These are phyloP conservation scores for Paecilomyces variotii DNA, from an alignment of 2,329 filamentous ascomycete species.

Conservation along the genomic window DNA sequence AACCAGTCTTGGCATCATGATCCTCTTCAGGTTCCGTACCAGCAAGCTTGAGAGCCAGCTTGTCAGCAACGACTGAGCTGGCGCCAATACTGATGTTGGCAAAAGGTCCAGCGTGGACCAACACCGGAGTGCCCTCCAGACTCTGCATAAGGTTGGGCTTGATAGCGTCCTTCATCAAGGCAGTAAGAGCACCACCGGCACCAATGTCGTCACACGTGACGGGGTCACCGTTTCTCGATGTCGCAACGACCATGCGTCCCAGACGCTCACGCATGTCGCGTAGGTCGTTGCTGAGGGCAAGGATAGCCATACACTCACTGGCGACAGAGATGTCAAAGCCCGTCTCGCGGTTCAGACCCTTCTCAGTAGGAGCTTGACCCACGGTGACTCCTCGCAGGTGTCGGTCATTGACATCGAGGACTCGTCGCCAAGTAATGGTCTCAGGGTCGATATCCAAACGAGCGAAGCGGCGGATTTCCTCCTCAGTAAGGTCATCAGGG, in stretches of 20 bases:
- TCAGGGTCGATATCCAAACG: constrained; percentile 91
- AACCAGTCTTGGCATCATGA: constrained; percentile 72
- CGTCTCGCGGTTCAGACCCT: constrained; percentile 77
- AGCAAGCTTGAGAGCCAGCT: constrained; percentile 88
- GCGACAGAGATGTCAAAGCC: constrained; percentile 98
- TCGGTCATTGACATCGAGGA: constrained; percentile 94
- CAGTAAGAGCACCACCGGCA: constrained; percentile 82
- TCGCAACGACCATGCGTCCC: constrained; percentile 91
- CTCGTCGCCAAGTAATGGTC: constrained; percentile 94
- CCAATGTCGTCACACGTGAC: constrained; percentile 96
- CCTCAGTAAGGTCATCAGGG: constrained; percentile 79
- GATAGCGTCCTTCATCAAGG: constrained; percentile 95
- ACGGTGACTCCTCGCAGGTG: constrained; percentile 85
- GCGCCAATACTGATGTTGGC: constrained; percentile 98
- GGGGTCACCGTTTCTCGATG: constrained; percentile 74
- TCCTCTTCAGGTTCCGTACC: constrained; percentile 91
- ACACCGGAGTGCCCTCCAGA: constrained; percentile 90
- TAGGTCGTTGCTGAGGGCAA: constrained; percentile 83
- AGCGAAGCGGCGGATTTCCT: constrained; percentile 84
- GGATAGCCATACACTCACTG: constrained; percentile 96
- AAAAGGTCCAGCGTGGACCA: constrained; percentile 95
- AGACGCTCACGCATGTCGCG: constrained; percentile 86
- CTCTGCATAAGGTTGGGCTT: constrained; percentile 99
- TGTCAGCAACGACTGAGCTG: constrained; percentile 90
- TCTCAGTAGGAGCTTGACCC: constrained; percentile 82